phyloP scores from a whole-genome alignment of 768 basidiomycete species.

The Podaxis pistillaris region DNA sequence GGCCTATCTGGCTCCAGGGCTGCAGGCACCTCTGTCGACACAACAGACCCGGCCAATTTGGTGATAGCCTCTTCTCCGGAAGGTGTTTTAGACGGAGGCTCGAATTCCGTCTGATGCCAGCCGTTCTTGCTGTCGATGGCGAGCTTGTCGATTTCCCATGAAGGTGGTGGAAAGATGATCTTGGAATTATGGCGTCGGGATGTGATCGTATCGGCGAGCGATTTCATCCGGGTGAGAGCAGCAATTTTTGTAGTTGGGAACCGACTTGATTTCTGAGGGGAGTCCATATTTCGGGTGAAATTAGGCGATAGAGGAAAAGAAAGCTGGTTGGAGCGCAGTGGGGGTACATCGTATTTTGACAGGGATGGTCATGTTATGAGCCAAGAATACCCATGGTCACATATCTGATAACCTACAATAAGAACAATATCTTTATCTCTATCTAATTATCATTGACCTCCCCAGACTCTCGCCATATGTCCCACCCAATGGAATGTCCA shows the following conservation, averaged over 20 bases:
- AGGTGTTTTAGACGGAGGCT: not conserved
- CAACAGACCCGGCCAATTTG: not conserved
- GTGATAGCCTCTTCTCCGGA: not conserved
- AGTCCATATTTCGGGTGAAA: not conserved
- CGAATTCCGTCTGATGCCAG: not conserved
- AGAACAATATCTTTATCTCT: not conserved
- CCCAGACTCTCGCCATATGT: conserved; percentile 30
- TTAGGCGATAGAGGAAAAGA: not conserved
- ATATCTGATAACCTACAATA: conserved; percentile 1
- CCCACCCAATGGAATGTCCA: conserved; percentile 38
- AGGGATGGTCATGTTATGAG: not conserved
- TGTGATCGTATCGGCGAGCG: conserved; percentile 27
- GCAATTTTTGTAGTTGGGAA: conserved; percentile 33
- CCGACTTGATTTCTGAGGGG: conserved; percentile 3
- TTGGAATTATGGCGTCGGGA: conserved; percentile 18
- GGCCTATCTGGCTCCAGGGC: conserved; percentile 20
- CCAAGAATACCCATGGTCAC: not conserved
- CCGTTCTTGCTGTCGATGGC: conserved; percentile 3
- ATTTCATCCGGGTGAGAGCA: conserved; percentile 35
- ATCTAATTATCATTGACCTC: conserved; percentile 7
- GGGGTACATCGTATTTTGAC: not conserved
- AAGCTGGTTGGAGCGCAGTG: not conserved
- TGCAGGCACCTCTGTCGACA: conserved; percentile 14
- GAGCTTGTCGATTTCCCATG: conserved; percentile 39
- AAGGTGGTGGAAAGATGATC: conserved; percentile 43